phyloP scores from a whole-genome alignment of 495 filamentous ascomycete genomes.

The Neurospora cerealis region DNA sequence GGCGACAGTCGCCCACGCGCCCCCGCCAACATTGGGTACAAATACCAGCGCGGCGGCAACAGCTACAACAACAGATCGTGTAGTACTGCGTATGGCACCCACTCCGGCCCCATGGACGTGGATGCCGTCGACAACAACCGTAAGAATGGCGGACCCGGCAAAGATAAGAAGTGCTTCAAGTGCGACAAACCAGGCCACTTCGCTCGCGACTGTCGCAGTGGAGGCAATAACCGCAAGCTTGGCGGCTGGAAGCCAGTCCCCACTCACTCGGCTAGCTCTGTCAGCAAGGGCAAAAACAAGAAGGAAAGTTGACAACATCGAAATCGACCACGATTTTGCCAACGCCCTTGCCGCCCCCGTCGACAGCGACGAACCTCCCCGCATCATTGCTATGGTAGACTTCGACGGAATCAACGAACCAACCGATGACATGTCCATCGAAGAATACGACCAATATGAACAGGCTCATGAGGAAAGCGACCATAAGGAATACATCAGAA shows the following conservation, averaged over 20 bases:
- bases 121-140: not conserved
- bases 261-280: not conserved
- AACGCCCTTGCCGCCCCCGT: not conserved
- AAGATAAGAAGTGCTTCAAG: not conserved
- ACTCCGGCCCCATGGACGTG: not conserved
- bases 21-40: accelerated
- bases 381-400: not conserved
- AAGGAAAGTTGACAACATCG: not conserved
- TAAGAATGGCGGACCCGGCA: not conserved
- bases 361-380: not conserved
- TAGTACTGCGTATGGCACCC: not conserved
- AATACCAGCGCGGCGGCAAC: not conserved
- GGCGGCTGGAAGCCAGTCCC: not conserved
- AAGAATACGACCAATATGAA: not conserved
- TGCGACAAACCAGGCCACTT: not conserved
- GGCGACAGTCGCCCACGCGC: not conserved
- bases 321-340: not conserved
- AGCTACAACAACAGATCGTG: not conserved
- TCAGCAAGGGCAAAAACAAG: not conserved
- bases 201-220: not conserved
- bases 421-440: not conserved
- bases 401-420: not conserved
- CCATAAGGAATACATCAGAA: not conserved
- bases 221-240: accelerated
- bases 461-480: too few relatives aligned